Base-by-base conservation (phyloP, 2,329 filamentous ascomycete species). In the Pseudogymnoascus sp. region DNA sequence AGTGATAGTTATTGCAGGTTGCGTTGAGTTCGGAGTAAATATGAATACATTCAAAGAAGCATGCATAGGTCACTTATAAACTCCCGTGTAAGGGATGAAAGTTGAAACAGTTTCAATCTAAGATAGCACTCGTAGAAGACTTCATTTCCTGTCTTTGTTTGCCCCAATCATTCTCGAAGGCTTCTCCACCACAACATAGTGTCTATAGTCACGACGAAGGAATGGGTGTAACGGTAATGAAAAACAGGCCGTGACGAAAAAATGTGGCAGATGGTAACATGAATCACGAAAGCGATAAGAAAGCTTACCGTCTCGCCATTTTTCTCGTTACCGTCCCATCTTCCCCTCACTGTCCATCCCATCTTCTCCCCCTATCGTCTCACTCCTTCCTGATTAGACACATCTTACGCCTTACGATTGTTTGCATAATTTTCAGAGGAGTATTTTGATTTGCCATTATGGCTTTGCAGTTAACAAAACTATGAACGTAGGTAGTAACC, bases 21-120 rank as follows among this genome's bases (percentile, higher is more conserved):
- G 50, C 50, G 28, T 56, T 56, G 28, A 34, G 23, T 56, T 56
- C 25, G 50, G 50, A 34, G 50, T 56, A 56, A 5, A 56, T 56
- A 34, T 12, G 50, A 34, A 34, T 56, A 34, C 28, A 56, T 56
- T 34, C 28, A 34, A 56, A 56, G 5, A 56, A 34, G 28, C 25
- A 34, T 56, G 6, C 25, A 56, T 56, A n/a, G 10, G 50, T 34
- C n/a, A 34, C 12, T 53, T 34, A 18, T 31, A 56, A 34, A 18
- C 28, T 28, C 8, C 23, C 7, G 7, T 11, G 16, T 25, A n/a
- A 44, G 8, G 4, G 36, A 38, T 14, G 36, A 14, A 38, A 18
- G 38, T 18, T 42, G 7, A 42, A 42, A 11, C 38, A 18, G 38
- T 11, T 42, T 42, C 4, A 8, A 18, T 42, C 8, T 5, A 2